phyloP scores from a whole-genome alignment of 768 basidiomycete genomes.

The Coprinopsis sp. region DNA sequence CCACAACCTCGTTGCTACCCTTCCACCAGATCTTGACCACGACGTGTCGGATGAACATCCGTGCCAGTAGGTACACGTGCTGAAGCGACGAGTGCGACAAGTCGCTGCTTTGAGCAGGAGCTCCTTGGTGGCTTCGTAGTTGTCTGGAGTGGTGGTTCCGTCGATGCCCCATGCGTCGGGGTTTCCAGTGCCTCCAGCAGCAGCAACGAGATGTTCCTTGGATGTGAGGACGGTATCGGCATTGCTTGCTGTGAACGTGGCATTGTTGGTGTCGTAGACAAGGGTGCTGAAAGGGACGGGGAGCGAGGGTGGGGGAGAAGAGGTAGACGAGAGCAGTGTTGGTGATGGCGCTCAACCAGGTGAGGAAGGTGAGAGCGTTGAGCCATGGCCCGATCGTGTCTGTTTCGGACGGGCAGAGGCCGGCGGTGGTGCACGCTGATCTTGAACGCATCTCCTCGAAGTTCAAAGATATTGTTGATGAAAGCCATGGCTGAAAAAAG shows the following conservation, averaged over 20 bases:
- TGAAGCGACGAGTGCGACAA: constrained; percentile 80
- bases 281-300: constrained; percentile 12
- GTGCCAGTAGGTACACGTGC: constrained; percentile 76
- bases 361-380: constrained; percentile 77
- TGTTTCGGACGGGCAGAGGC: constrained; percentile 79
- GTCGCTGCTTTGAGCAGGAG: constrained; percentile 57
- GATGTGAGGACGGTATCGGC: constrained; percentile 10
- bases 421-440: constrained; percentile 80
- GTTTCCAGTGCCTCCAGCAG: constrained; percentile 10
- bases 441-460: constrained; percentile 94
- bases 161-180: constrained; percentile 19
- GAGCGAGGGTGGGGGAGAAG: constrained; percentile 51
- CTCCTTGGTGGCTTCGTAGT: constrained; percentile 39
- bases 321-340: constrained; percentile 90
- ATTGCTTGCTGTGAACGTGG: constrained; percentile 4
- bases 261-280: constrained; percentile 1
- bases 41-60: constrained; percentile 57
- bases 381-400: constrained; percentile 96
- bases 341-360: constrained; percentile 85
- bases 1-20: constrained; percentile 60
- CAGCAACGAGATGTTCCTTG: constrained; percentile 18
- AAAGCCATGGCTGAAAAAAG: constrained; percentile 62
- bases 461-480: constrained; percentile 88
- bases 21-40: constrained; percentile 77
- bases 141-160: constrained; percentile 13